Percentiles rank a stretch among this genome's conserved stretches.
These are phyloP conservation scores for Fusarium sulawesiense DNA, from an alignment of 2,329 filamentous ascomycete species.

Conservation along the genomic window DNA sequence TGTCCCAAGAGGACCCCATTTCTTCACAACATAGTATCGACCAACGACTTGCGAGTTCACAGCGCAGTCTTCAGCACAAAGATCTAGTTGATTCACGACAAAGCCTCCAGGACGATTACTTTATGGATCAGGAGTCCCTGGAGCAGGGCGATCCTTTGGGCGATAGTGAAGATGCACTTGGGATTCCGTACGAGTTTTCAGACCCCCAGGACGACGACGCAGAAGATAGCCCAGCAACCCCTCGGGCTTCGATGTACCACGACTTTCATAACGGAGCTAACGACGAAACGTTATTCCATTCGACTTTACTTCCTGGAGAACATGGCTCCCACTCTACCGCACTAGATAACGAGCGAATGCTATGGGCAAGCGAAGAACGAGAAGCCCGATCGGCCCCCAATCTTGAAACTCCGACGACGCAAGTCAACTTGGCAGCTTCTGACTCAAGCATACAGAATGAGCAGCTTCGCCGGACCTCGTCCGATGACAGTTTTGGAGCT, in stretches of 20 bases:
- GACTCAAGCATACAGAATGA: slow-evolving; percentile 12
- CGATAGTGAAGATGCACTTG: slow-evolving; percentile 67
- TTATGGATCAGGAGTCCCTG: slow-evolving; percentile 32
- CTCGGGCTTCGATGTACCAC: slow-evolving; percentile 63
- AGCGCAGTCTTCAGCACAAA: slow-evolving; percentile 21
- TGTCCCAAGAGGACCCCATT: slow-evolving; percentile 11
- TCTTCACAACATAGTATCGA: slow-evolving; percentile 22
- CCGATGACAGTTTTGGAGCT: slow-evolving; percentile 29
- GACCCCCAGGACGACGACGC: slow-evolving; percentile 53
- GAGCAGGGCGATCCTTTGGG: slow-evolving; percentile 48
- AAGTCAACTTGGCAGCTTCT: slow-evolving; percentile 11
- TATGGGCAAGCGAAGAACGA: slow-evolving; percentile 38
- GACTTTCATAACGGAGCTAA: slow-evolving; percentile 46
- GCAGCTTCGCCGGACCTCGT: slow-evolving; percentile 23
- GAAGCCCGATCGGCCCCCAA: slow-evolving; percentile 36
- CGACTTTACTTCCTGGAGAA: slow-evolving; percentile 34
- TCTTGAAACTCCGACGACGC: slow-evolving; percentile 40
- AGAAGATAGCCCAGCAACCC: slow-evolving; percentile 60
- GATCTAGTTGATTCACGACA: slow-evolving; percentile 41
- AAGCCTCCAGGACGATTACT: slow-evolving; percentile 43
- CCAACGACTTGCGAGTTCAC: slow-evolving; percentile 37
- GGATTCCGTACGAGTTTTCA: slow-evolving; percentile 66
- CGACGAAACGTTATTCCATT: slow-evolving; percentile 49
- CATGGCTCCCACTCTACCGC: slow-evolving; percentile 33
- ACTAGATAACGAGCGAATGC: slow-evolving; percentile 32